These are phyloP conservation scores for Meyerozyma sp. DNA, from an alignment of 1,139 yeast species.

Conservation along the genomic window DNA sequence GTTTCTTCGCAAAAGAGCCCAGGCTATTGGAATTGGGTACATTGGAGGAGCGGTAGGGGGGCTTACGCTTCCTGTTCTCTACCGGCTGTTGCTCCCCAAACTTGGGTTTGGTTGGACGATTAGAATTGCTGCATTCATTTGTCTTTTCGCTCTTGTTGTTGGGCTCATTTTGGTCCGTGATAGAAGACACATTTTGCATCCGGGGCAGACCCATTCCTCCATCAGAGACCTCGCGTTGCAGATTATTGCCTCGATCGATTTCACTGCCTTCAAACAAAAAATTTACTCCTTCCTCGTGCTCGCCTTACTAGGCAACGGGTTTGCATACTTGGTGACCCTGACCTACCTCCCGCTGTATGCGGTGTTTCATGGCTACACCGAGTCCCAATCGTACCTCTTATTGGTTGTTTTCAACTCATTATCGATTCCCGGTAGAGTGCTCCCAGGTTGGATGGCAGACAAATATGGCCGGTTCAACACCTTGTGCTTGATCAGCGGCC, in stretches of 20 bases:
- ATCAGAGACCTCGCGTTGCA: conserved; percentile 6
- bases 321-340: conserved; percentile 20
- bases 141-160: conserved; percentile 20
- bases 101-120: conserved; percentile 28
- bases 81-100: conserved; percentile 16
- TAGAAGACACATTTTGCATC: conserved; percentile 22
- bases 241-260: conserved; percentile 21
- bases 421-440: conserved; percentile 25
- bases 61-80: conserved; percentile 20
- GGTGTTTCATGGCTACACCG: conserved; percentile 19
- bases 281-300: conserved; percentile 22
- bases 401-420: conserved; percentile 24
- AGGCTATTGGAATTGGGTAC: conserved; percentile 21
- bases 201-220: neutral
- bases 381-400: conserved; percentile 17
- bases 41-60: conserved; percentile 30
- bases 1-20: conserved; percentile 17
- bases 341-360: conserved; percentile 27
- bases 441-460: conserved; percentile 28
- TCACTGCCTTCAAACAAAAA: conserved; percentile 19
- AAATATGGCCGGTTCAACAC: conserved; percentile 26
- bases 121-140: conserved; percentile 19
- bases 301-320: conserved; percentile 28
- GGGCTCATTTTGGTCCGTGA: conserved; percentile 41
- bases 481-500: conserved; percentile 16